Conservation (phyloP, 1,284 basidiomycete genomes). For the Fomitiporia mediterranea region DNA sequence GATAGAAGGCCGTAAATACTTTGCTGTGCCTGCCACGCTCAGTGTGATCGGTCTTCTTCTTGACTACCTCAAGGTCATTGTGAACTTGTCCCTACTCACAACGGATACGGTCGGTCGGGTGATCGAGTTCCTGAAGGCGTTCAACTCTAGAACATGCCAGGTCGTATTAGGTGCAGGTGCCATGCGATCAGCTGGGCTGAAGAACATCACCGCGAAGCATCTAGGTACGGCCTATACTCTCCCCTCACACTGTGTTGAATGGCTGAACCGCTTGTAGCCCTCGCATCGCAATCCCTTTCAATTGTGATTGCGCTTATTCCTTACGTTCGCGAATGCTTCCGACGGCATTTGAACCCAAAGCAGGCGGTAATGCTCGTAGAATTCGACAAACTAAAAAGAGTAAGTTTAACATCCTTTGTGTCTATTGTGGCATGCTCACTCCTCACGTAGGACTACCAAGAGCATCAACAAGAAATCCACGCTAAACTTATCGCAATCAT, state of each 20-base stretch:
- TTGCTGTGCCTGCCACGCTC: constrained; percentile 82
- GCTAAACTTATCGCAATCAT: constrained; percentile 97
- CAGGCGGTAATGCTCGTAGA: constrained; percentile 96
- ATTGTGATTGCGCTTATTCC: constrained; percentile 95
- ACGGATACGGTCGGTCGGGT: constrained; percentile 92
- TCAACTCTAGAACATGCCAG: constrained; percentile 98
- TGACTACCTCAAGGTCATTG: constrained; percentile 86
- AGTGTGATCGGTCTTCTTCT: constrained; percentile 72
- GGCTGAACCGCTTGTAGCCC: constrained; percentile 45
- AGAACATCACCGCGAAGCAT: constrained; percentile 98
- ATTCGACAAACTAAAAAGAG: constrained; percentile 96
- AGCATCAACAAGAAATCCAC: constrained; percentile 99
- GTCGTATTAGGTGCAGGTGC: constrained; percentile 97
- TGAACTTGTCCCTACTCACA: constrained; percentile 85
- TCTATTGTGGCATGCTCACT: not conserved
- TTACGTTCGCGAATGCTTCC: constrained; percentile 91
- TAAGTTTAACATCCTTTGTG: constrained; percentile 36
- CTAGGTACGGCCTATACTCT: constrained; percentile 52
- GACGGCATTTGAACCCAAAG: constrained; percentile 86
- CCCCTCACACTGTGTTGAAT: not conserved
- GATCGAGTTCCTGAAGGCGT: constrained; percentile 95
- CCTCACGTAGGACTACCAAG: constrained; percentile 81
- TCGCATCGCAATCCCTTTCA: constrained; percentile 93
- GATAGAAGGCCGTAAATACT: constrained; percentile 83
- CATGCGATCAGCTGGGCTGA: constrained; percentile 95